phyloP scores from a whole-genome alignment of 805 yeast species.

The Starmerella riodocensis region DNA sequence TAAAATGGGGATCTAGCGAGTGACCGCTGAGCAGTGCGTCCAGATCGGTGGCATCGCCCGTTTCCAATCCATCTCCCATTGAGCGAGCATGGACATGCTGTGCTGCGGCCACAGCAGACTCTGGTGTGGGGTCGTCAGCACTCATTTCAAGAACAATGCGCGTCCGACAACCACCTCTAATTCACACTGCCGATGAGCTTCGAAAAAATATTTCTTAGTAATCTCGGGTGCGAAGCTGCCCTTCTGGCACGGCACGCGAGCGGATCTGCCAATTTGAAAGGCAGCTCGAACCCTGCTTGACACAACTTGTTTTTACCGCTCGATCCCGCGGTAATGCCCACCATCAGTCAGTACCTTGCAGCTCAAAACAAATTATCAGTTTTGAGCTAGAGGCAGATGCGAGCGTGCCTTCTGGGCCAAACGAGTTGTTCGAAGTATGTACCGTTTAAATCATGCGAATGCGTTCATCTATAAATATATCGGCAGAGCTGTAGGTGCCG shows the following conservation, averaged over 20 bases:
- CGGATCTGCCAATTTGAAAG: too few species aligned
- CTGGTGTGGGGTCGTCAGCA: constrained; percentile 10
- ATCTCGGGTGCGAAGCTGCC: not conserved
- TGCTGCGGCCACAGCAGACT: constrained; percentile 1
- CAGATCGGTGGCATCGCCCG: constrained; percentile 5
- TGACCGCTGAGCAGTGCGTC: constrained; percentile 10
- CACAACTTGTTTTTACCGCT: too few species aligned
- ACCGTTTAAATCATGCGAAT: too few species aligned
- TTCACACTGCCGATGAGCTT: constrained; percentile 3
- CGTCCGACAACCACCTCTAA: constrained; percentile 5
- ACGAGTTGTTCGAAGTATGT: too few species aligned
- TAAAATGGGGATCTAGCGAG: constrained; percentile 12
- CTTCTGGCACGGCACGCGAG: constrained; percentile 1
- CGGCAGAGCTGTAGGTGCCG: too few species aligned
- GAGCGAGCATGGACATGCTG: constrained; percentile 1
- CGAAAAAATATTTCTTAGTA: constrained; percentile 9
- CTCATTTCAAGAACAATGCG: constrained; percentile 6
- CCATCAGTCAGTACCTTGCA: too few species aligned
- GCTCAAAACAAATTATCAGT: too few species aligned
- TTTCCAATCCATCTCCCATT: constrained; percentile 2
- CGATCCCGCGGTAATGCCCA: too few species aligned
- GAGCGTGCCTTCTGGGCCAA: too few species aligned
- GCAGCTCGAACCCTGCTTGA: too few species aligned
- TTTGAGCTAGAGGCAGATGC: too few species aligned
- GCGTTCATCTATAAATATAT: too few species aligned